Evolutionary conservation across 352 stramenopile genomes (phyloP).

Genomic region (Phytopythium vexans): DNA sequence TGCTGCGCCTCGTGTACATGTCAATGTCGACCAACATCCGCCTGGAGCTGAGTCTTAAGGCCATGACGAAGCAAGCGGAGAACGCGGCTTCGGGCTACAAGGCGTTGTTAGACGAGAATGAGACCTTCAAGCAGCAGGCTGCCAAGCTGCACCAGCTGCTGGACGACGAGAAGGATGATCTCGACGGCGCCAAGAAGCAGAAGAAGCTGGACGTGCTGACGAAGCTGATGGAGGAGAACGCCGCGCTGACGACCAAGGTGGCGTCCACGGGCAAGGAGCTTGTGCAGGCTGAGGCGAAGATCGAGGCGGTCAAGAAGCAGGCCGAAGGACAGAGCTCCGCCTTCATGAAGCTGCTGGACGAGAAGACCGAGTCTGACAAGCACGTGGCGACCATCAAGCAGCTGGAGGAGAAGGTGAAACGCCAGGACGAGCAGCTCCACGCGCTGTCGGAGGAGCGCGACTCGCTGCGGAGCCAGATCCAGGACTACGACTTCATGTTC

Average conservation of each 20-base stretch:
- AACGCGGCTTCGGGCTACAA: constrained; percentile 63
- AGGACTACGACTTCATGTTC: constrained; percentile 91
- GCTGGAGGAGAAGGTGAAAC: constrained; percentile 41
- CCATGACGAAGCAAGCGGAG: constrained; percentile 81
- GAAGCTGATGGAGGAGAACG: constrained; percentile 66
- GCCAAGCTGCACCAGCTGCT: constrained; percentile 63
- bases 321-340: constrained; percentile 69
- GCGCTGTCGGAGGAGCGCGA: constrained; percentile 61
- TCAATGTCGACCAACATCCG: constrained; percentile 63
- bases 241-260: constrained; percentile 38
- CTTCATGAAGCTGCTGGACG: constrained; percentile 83
- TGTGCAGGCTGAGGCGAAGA: constrained; percentile 38
- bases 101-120: constrained; percentile 64
- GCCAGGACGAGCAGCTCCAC: constrained; percentile 40
- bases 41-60: constrained; percentile 62
- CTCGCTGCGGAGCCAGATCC: constrained; percentile 72
- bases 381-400: constrained; percentile 33
- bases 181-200: constrained; percentile 34
- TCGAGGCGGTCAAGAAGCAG: constrained; percentile 72
- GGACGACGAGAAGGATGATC: constrained; percentile 19
- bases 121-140: constrained; percentile 59
- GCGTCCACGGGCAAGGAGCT: constrained; percentile 31
- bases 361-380: constrained; percentile 61
- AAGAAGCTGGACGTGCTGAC: constrained; percentile 44
- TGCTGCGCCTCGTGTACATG: constrained; percentile 77